Percentiles rank a stretch among this genome's conserved stretches.
phyloP scores from a whole-genome alignment of 768 basidiomycete species.

The Clavaria fumosa region DNA sequence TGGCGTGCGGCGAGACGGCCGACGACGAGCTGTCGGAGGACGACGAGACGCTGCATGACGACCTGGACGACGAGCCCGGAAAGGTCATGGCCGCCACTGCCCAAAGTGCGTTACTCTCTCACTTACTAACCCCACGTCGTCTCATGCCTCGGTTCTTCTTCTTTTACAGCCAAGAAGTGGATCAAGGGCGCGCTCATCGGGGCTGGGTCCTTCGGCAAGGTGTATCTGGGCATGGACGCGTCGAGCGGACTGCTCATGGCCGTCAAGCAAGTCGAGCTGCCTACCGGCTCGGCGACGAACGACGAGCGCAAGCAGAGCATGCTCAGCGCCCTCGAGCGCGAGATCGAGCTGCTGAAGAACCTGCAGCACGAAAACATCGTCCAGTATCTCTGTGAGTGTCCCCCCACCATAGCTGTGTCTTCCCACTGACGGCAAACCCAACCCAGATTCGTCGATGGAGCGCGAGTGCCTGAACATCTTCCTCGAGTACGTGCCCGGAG shows the following conservation, averaged over 20 bases:
- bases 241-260: conserved; percentile 86
- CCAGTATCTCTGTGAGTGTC: conserved; percentile 78
- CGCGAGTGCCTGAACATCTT: conserved; percentile 89
- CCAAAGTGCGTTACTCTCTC: too few relatives aligned
- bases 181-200: conserved; percentile 94
- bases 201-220: conserved; percentile 88
- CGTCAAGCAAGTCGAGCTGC: conserved; percentile 92
- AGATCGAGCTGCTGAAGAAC: conserved; percentile 87
- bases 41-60: conserved; percentile 24
- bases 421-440: conserved; percentile 1
- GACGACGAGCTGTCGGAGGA: conserved; percentile 26
- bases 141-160: too few relatives aligned
- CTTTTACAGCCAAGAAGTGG: conserved; percentile 69
- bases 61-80: conserved; percentile 35
- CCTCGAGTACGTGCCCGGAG: conserved; percentile 92
- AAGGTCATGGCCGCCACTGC: too few relatives aligned
- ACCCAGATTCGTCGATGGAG: conserved; percentile 81
- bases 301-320: conserved; percentile 90
- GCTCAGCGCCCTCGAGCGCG: conserved; percentile 81
- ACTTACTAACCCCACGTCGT: too few relatives aligned
- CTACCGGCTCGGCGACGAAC: conserved; percentile 67
- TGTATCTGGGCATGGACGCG: conserved; percentile 92
- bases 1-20: conserved; percentile 28
- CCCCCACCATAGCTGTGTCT: not conserved
- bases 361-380: conserved; percentile 94